Evolutionary conservation across 768 basidiomycete genomes (phyloP), one percentile per base, ranked within the genome.

Genomic region (Gautieria morchelliformis): DNA sequence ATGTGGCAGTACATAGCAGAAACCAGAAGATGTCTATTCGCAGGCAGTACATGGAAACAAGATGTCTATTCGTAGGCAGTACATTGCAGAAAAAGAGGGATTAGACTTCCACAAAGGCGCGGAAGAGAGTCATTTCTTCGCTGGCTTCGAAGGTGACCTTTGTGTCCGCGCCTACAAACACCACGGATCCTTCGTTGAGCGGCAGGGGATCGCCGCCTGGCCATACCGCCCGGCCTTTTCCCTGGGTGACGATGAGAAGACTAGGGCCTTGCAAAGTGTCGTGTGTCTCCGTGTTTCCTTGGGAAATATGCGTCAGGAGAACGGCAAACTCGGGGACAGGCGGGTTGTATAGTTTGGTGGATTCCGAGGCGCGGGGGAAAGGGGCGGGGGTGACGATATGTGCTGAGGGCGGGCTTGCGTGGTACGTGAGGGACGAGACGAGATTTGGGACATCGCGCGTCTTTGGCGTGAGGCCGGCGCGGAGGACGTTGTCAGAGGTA

Each of bases 401-500:
- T 50, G 80, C 80, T 8, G 77, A 71, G 11, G 86, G 79, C 14
- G 79, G 76, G 1, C 84, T 82, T 9, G 91, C 78, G 50, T 72
- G 77, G 69, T 98, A 99, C 9, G 93, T 97, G 59, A 98, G 79
- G 61, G 88, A 87, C 4, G 81, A 75, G 58, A 96, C 77, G 44
- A 99, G 83, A 61, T 95, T 97, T 10, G 85, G 83, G 37, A 99
- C 84, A 68, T 99, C 96, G 53, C 96, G 85, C 33, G 91, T 79
- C 71, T 99, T 99, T 1, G 96, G 95, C 0, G 96, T 99, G 41
- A 99, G 83, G 14, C 96, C 96, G 7, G 96, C 96, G 33, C 96
- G 90, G 62, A 99, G 94, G 69, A 99, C 96, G 69, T 98, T 98
- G 74, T 99, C 96, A 0, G 92, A 94, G 60, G 94, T 94, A 24